Evolutionary conservation across 1,284 basidiomycete genomes (phyloP), one percentile per base, ranked within the genome.

Genomic region (Austroboletus sp.): DNA sequence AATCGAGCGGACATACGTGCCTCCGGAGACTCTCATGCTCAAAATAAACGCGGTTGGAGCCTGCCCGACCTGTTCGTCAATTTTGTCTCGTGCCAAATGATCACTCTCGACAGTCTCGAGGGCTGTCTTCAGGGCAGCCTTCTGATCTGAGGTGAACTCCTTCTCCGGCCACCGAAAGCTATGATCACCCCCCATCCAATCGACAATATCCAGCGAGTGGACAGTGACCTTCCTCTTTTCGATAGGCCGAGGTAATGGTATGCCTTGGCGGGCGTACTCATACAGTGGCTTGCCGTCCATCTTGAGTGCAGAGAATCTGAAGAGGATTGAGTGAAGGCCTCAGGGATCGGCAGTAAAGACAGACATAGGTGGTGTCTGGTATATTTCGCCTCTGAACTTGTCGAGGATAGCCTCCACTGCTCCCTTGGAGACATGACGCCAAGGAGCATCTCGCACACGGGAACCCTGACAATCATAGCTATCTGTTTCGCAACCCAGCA

Each of bases 251-350:
- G 96, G 96, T 12, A 98, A 76, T 0, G 93, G 89, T 42, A 86
- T 85, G 9, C 86, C 87, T 60, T 87, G 78, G 3, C 96, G 80
- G 11, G 96, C 96, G 62, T 98, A 99, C 60, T 98, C 95, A 65
- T 98, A 94, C 25, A 98, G 66, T 1, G 91, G 89, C 66, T 82
- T 93, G 2, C 96, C 96, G 57, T 98, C 93, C 90, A 98, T 98
- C 66, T 97, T 95, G 34, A 98, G 73, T 0, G 96, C 96, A 10
- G 95, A 98, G 69, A 95, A 99, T 63, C 93, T 97, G 49, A 29
- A 9, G 47, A 27, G 32, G 41, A 51, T 45, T 51, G 21, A 43
- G 47, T 41, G 15, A 48, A 39, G 12, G 50, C 17, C 44, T 46
- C 27, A 17, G 45, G 39, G 32, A 11, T 52, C 49, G 31, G 45